Conservation (phyloP, 805 yeast species). For the Metschnikowia rubicola region DNA sequence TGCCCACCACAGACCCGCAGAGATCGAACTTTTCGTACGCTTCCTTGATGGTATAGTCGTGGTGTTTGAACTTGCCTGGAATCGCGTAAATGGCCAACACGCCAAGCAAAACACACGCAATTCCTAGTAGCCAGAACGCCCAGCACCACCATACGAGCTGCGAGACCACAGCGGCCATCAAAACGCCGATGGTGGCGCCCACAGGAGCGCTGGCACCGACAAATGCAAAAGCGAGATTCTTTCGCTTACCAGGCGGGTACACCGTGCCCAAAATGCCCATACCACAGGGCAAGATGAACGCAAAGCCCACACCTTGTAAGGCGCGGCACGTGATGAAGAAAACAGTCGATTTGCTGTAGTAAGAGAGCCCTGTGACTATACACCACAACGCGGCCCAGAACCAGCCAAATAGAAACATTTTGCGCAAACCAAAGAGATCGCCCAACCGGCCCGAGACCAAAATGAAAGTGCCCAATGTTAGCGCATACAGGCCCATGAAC, state of each 20-base stretch:
- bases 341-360: slow-evolving; percentile 45
- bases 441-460: slow-evolving; percentile 68
- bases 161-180: slow-evolving; percentile 48
- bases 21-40: slow-evolving; percentile 17
- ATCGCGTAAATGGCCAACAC: slow-evolving; percentile 33
- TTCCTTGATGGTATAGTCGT: slow-evolving; percentile 12
- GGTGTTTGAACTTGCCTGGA: slow-evolving; percentile 26
- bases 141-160: slow-evolving; percentile 57
- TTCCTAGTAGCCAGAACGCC: slow-evolving; percentile 49
- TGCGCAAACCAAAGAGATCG: slow-evolving; percentile 64
- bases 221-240: slow-evolving; percentile 52
- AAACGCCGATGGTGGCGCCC: slow-evolving; percentile 56
- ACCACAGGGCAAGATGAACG: slow-evolving; percentile 56
- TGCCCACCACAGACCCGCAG: slow-evolving; percentile 53
- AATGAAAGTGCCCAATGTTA: slow-evolving; percentile 72
- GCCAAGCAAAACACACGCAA: slow-evolving; percentile 33
- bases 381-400: slow-evolving; percentile 55
- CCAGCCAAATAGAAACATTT: slow-evolving; percentile 53
- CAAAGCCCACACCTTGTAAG: slow-evolving; percentile 63
- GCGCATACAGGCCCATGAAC: slow-evolving; percentile 69
- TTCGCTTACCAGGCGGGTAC: slow-evolving; percentile 42
- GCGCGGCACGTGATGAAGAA: slow-evolving; percentile 56
- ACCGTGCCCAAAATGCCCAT: slow-evolving; percentile 51
- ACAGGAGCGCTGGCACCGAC: slow-evolving; percentile 61
- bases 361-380: slow-evolving; percentile 55